Base-by-base conservation (phyloP, 2,329 filamentous ascomycete species). In the Ceratocystis diversiconidia region DNA sequence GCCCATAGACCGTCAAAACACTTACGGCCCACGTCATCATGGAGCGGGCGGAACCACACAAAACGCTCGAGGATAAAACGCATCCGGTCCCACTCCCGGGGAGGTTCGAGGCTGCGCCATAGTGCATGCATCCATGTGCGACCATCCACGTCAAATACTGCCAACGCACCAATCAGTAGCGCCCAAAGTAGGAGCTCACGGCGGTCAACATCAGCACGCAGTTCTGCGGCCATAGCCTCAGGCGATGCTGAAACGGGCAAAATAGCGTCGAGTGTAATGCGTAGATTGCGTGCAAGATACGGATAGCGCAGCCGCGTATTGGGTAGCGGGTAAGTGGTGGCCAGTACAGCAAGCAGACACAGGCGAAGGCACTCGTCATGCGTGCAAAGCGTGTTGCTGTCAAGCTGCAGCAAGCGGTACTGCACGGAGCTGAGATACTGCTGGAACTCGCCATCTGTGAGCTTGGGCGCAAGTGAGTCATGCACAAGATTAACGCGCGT, bases 381-480 rank as follows among this genome's bases (percentile, higher is more conserved):
- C 12, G 61, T 50, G 63, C 43, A 62, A 10, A 50, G 63, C 46
- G 64, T 62, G 17, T 65, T 25, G 19, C 25, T 46, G 43, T 67
- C 46, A 25, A 67, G 63, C 41, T 67, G 66, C 12, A 67, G 28
- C 10, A 67, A 32, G 5, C 66, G 66, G 44, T 67, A 67, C 48
- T 67, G 66, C 22, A 67, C 63, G 12, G 32, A 48, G n/a, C 57
- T 55, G 10, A 65, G 64, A 36, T 67, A 64, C 10, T 59, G 55
- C 50, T 67, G 66, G 44, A 67, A 67, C 52, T 67, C 66, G 36
- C n/a, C 44, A 50, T 67, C 66, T 3, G 57, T 62, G 60, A 67
- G 61, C 28, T 67, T 67, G 28, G 66, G 66, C 1, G 55, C 44
- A 22, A 57, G 48, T 30, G 46, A 62, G 36, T 59, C 50, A 43